A percentile compares a stretch with the other conserved stretches of the same genome.
phyloP scores from a whole-genome alignment of 805 yeast species.

The Barnettozyma sucrosica region DNA sequence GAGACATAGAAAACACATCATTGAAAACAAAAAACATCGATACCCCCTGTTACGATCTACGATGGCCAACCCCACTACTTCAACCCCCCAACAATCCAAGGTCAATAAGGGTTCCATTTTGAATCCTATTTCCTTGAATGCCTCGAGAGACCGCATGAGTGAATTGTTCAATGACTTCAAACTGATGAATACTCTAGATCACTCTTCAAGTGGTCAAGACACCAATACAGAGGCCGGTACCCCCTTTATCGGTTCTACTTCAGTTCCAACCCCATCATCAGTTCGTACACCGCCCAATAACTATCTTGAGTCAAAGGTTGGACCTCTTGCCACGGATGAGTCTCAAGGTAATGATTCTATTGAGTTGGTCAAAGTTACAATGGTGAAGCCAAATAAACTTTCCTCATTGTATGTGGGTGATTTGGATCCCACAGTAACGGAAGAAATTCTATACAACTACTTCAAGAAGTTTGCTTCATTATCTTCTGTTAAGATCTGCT shows the following conservation, averaged over 20 bases:
- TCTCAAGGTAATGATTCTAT: slow-evolving; percentile 13
- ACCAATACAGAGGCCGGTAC: neutral
- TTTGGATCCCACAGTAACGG: slow-evolving; percentile 44
- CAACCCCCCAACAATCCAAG: neutral
- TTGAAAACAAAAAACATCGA: neutral
- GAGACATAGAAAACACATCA: neutral
- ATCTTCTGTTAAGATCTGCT: slow-evolving; percentile 55
- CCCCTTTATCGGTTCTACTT: neutral
- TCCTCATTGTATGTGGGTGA: slow-evolving; percentile 54
- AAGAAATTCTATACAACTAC: slow-evolving; percentile 37
- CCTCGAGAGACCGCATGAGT: slow-evolving; percentile 23
- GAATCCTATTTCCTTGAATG: slow-evolving; percentile 20
- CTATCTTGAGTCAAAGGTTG: neutral
- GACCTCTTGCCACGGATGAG: neutral
- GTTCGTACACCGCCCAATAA: neutral
- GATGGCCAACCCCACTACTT: slow-evolving; percentile 1
- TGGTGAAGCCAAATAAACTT: slow-evolving; percentile 9
- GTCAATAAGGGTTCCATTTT: slow-evolving; percentile 12
- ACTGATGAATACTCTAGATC: slow-evolving; percentile 12
- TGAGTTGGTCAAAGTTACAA: slow-evolving; percentile 15
- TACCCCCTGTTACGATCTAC: neutral
- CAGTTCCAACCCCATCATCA: neutral
- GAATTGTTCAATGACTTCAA: slow-evolving; percentile 26
- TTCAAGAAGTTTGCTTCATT: slow-evolving; percentile 43
- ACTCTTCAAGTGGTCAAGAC: neutral